Conservation (phyloP, 2,329 filamentous ascomycete species). For the Scleromitrula shiraiana region DNA sequence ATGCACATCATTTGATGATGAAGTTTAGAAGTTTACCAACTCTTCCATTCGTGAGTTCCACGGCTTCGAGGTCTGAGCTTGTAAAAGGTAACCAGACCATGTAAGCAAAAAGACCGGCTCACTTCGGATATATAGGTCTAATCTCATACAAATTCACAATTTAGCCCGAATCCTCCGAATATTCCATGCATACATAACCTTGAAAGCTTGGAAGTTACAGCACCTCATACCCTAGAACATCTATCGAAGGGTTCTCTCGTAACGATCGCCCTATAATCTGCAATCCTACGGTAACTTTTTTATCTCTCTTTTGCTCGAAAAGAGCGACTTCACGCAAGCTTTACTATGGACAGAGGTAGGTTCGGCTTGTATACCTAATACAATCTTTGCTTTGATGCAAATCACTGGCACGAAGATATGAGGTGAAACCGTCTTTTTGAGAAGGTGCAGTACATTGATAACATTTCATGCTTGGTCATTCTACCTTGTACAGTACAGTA, state of each 20-base stretch:
- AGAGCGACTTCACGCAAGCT: too few species aligned
- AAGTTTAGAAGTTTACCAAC: not conserved
- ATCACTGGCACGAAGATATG: too few species aligned
- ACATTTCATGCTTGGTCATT: too few species aligned
- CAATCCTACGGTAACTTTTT: not conserved
- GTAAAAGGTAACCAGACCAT: constrained; percentile 1
- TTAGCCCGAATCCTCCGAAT: not conserved
- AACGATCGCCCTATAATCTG: not conserved
- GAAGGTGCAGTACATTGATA: too few species aligned
- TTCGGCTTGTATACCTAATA: too few species aligned
- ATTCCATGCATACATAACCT: not conserved
- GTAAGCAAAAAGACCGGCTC: constrained; percentile 2
- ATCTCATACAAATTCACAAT: not conserved
- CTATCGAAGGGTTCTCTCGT: not conserved
- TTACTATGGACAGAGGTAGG: too few species aligned
- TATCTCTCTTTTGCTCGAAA: not conserved
- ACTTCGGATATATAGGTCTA: constrained; percentile 2
- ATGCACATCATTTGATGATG: not conserved
- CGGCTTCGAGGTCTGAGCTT: constrained; percentile 4
- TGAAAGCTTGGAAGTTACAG: not conserved
- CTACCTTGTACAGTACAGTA: too few species aligned
- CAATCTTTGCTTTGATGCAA: too few species aligned
- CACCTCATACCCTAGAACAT: not conserved
- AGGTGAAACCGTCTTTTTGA: too few species aligned
- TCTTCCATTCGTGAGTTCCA: not conserved